phyloP scores from a whole-genome alignment of 1,284 basidiomycete genomes.

The Microbotryum saponariae region DNA sequence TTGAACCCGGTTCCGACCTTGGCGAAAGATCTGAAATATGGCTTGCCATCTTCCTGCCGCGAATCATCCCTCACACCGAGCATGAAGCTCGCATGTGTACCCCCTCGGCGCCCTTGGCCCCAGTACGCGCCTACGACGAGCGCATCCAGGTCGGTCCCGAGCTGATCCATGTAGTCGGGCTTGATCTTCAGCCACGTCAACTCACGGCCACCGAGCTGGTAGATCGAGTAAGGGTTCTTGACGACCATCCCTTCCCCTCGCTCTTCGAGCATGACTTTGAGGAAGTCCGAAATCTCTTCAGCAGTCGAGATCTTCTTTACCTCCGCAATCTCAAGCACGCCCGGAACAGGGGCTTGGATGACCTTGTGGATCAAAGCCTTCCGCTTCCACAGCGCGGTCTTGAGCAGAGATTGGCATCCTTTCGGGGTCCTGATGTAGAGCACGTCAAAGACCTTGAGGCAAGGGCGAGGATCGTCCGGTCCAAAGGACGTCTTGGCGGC shows the following conservation, averaged over 20 bases:
- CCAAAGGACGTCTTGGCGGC: constrained; percentile 43
- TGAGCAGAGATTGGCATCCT: constrained; percentile 42
- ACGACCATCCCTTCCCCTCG: constrained; percentile 85
- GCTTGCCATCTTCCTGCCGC: constrained; percentile 28
- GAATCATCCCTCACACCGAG: constrained; percentile 41
- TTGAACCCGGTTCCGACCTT: constrained; percentile 79
- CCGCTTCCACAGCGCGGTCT: constrained; percentile 42
- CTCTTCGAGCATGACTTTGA: constrained; percentile 63
- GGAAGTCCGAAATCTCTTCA: constrained; percentile 2
- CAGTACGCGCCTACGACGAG: constrained; percentile 61
- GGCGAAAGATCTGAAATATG: constrained; percentile 61
- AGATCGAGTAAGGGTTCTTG: constrained; percentile 71
- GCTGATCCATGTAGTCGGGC: constrained; percentile 69
- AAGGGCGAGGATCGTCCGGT: constrained; percentile 57
- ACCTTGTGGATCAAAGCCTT: constrained; percentile 39
- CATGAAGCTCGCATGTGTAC: constrained; percentile 44
- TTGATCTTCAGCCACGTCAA: constrained; percentile 92
- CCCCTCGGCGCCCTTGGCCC: constrained; percentile 44
- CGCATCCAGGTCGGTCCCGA: constrained; percentile 61
- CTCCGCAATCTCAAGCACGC: constrained; percentile 12
- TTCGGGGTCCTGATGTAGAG: constrained; percentile 59
- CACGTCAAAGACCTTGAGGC: constrained; percentile 91
- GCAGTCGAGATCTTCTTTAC: neutral
- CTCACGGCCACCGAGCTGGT: constrained; percentile 73
- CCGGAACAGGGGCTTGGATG: constrained; percentile 4